Evolutionary conservation across 2,329 filamentous ascomycete genomes (phyloP).

Genomic region (Neofusicoccum umdonicola): DNA sequence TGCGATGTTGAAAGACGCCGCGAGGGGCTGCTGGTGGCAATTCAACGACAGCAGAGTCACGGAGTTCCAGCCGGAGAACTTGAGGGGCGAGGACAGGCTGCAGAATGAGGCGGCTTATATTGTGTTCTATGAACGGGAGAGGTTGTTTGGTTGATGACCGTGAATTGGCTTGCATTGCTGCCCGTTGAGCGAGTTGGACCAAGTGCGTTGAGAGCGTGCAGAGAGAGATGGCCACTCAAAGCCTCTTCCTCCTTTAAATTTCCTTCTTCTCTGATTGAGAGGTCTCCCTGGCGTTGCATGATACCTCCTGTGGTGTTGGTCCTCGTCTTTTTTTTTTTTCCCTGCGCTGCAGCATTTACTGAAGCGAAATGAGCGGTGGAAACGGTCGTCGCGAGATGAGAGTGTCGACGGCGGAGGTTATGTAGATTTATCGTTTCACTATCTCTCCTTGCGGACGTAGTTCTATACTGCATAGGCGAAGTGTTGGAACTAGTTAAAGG

Average conservation of each 20-base stretch:
- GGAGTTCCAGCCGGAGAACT: slow-evolving; percentile 57
- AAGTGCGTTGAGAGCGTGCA: not conserved
- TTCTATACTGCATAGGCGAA: not conserved
- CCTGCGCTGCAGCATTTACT: not conserved
- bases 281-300: not conserved
- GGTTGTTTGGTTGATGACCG: not conserved
- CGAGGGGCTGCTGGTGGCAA: slow-evolving; percentile 57
- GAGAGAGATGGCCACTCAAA: not conserved
- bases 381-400: not conserved
- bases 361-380: not conserved
- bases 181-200: no score
- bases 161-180: not conserved
- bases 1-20: slow-evolving; percentile 54
- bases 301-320: slow-evolving; percentile 14
- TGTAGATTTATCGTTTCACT: not conserved
- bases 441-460: not conserved
- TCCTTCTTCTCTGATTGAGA: not conserved
- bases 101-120: slow-evolving; percentile 65
- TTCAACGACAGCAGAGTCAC: slow-evolving; percentile 56
- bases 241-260: not conserved
- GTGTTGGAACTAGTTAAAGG: not conserved
- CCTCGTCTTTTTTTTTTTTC: not conserved
- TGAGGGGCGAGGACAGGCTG: slow-evolving; percentile 49
- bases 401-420: not conserved
- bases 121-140: slow-evolving; percentile 56